Percentiles rank a stretch among this genome's conserved stretches.
Conservation (phyloP, 768 basidiomycete genomes). For the Neoboletus subvelutipes region DNA sequence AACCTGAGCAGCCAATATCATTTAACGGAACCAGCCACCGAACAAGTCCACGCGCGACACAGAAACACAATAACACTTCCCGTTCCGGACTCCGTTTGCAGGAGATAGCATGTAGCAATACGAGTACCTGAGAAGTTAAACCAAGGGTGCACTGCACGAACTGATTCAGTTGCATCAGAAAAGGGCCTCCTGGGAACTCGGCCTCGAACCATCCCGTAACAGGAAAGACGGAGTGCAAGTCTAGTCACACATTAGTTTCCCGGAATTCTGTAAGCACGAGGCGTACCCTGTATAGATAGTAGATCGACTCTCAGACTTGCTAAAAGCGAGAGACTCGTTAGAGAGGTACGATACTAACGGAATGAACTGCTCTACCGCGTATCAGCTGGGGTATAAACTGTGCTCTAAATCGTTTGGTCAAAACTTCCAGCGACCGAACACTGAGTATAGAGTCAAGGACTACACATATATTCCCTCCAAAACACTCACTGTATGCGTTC, state of each 20-base stretch:
- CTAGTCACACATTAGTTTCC: slow-evolving; percentile 6
- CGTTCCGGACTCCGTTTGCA: slow-evolving; percentile 26
- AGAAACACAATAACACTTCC: slow-evolving; percentile 29
- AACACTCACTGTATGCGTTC: slow-evolving; percentile 22
- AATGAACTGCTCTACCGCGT: slow-evolving; percentile 27
- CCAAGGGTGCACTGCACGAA: slow-evolving; percentile 25
- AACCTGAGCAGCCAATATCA: slow-evolving; percentile 38
- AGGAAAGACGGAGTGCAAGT: slow-evolving; percentile 17
- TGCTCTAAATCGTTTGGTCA: slow-evolving; percentile 35
- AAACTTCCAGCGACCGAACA: slow-evolving; percentile 14
- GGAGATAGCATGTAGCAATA: slow-evolving; percentile 20
- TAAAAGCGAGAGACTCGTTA: slow-evolving; percentile 10
- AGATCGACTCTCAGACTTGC: slow-evolving; percentile 27
- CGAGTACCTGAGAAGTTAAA: slow-evolving; percentile 26
- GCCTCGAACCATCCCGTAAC: slow-evolving; percentile 28
- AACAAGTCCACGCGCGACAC: slow-evolving; percentile 30
- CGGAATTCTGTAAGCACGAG: background rate
- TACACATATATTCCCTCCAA: background rate
- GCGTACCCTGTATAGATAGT: slow-evolving; percentile 21
- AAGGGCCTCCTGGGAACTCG: slow-evolving; percentile 36
- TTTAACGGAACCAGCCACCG: slow-evolving; percentile 35
- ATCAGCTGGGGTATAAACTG: slow-evolving; percentile 42
- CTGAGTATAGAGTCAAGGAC: slow-evolving; percentile 11
- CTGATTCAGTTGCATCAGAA: slow-evolving; percentile 27
- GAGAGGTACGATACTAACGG: background rate